Conservation (phyloP, 2,329 filamentous ascomycete species). For the Alternaria rosae region DNA sequence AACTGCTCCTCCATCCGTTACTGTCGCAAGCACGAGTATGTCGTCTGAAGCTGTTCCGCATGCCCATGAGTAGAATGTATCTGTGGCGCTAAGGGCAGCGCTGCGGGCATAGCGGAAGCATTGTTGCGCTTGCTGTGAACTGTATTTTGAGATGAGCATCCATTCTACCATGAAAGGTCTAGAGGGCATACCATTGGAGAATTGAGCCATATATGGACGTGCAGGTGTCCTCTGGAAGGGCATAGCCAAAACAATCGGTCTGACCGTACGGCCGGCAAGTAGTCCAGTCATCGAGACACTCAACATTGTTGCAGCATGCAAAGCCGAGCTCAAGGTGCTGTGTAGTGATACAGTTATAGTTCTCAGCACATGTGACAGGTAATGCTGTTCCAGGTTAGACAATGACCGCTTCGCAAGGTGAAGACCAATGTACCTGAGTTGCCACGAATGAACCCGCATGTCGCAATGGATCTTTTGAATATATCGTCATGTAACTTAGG, state of each 20-base stretch:
- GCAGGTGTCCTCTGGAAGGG: not conserved
- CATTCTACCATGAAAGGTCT: not conserved
- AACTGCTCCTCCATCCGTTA: not conserved
- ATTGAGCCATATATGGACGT: constrained; percentile 6
- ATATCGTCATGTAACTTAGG: not conserved
- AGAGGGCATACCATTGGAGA: constrained; percentile 2
- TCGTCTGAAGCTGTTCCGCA: constrained; percentile 9
- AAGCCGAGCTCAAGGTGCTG: not conserved
- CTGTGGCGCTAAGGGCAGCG: not conserved
- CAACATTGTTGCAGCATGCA: constrained; percentile 13
- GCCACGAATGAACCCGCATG: constrained; percentile 13
- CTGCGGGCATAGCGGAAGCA: constrained; percentile 9
- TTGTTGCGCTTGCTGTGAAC: constrained; percentile 6
- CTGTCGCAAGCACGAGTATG: constrained; percentile 7
- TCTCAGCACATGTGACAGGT: constrained; percentile 10
- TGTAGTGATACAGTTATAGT: constrained; percentile 11
- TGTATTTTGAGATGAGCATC: not conserved
- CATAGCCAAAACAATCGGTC: constrained; percentile 1
- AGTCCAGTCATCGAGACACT: constrained; percentile 6
- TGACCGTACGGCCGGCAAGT: constrained; percentile 5
- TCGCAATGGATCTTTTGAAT: constrained; percentile 13
- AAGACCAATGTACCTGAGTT: constrained; percentile 11
- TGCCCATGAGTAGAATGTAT: constrained; percentile 5
- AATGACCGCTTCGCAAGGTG: not conserved
- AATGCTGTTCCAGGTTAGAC: constrained; percentile 4